Percentiles rank a stretch among this genome's conserved stretches.
Conservation (phyloP, 768 basidiomycete species). For the Polyporus arcularius region DNA sequence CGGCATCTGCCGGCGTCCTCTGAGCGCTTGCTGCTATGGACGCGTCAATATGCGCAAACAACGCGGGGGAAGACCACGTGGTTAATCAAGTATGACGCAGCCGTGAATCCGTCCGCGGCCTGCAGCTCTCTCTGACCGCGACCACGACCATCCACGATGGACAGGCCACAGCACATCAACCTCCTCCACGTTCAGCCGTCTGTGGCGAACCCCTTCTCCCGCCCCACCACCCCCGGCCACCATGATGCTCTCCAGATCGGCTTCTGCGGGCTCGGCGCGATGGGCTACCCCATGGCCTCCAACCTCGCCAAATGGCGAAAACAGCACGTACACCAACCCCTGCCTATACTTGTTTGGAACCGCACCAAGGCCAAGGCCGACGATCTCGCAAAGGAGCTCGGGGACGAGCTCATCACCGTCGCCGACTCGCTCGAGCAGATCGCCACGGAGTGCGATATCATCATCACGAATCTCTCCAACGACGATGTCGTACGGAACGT, state of each 20-base stretch:
- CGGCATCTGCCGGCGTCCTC: background rate
- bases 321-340: conserved; percentile 35
- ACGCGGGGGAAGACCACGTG: conserved; percentile 14
- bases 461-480: conserved; percentile 71
- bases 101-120: background rate
- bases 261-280: conserved; percentile 57
- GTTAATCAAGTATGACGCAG: conserved; percentile 1
- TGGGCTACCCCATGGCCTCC: conserved; percentile 76
- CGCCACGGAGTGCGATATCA: conserved; percentile 67
- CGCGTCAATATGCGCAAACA: conserved; percentile 12
- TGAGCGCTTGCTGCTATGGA: background rate
- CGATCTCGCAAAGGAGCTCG: conserved; percentile 56
- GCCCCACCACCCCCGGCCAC: conserved; percentile 53
- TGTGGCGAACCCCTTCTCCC: conserved; percentile 51
- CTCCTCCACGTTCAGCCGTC: conserved; percentile 13
- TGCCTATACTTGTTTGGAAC: conserved; percentile 75
- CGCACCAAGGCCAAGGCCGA: conserved; percentile 65
- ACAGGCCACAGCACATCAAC: conserved; percentile 6
- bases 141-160: conserved; percentile 5
- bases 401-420: conserved; percentile 52
- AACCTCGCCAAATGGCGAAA: conserved; percentile 67
- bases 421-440: conserved; percentile 61
- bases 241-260: conserved; percentile 43
- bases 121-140: background rate
- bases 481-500: conserved; percentile 70